These are phyloP conservation scores for Fusarium pseudocircinatum DNA, from an alignment of 2,329 filamentous ascomycete species.

Conservation along the genomic window DNA sequence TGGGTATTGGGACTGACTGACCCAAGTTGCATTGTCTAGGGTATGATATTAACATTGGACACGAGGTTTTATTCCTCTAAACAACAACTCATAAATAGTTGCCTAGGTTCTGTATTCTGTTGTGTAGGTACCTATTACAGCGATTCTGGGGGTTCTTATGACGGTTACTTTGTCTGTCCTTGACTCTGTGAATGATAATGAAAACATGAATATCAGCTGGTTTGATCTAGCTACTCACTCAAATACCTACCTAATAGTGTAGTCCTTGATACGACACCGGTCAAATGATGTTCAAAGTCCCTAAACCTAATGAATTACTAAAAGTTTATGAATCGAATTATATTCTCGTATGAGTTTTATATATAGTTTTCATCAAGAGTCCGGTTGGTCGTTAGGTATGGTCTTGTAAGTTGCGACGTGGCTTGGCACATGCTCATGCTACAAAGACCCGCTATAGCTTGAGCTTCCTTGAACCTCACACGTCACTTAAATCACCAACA, in stretches of 20 bases:
- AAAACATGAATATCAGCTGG: too few relatives aligned
- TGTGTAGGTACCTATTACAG: fast-evolving
- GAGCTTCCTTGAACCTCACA: conserved; percentile 40
- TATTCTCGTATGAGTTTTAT: not conserved
- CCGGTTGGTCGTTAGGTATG: not conserved
- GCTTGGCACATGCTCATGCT: conserved; percentile 42
- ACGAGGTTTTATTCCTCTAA: not conserved
- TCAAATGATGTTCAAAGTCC: not conserved
- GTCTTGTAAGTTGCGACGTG: conserved; percentile 30
- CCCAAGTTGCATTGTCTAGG: conserved; percentile 8
- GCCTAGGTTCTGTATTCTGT: not conserved
- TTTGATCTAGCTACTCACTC: too few relatives aligned
- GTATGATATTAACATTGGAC: not conserved
- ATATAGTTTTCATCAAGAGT: not conserved
- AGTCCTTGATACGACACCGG: not conserved
- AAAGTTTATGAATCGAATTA: not conserved
- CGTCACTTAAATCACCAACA: conserved; percentile 41
- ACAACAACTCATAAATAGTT: not conserved
- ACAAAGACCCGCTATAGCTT: conserved; percentile 33
- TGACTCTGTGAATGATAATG: not conserved
- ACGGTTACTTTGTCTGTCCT: not conserved
- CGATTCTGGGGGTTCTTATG: not conserved
- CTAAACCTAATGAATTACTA: too few relatives aligned
- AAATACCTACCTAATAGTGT: too few relatives aligned
- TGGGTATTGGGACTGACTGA: not conserved